Conservation (phyloP, 2,329 filamentous ascomycete species). For the Epichloe uncinata region DNA sequence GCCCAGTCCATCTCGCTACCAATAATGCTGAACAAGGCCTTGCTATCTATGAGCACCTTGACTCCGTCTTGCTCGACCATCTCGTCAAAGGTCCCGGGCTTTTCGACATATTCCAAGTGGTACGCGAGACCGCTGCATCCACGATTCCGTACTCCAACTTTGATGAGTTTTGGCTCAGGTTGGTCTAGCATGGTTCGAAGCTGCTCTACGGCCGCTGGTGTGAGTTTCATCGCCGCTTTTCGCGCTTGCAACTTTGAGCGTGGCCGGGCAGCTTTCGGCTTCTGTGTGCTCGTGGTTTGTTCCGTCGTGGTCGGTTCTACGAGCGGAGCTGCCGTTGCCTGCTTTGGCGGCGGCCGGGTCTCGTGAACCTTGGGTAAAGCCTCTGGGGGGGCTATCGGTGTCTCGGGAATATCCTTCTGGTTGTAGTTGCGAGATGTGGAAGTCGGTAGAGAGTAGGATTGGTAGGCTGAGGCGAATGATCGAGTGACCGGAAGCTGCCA, state of each 20-base stretch:
- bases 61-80: conserved; percentile 91
- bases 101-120: conserved; percentile 89
- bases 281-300: conserved; percentile 29
- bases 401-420: conserved; percentile 31
- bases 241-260: conserved; percentile 41
- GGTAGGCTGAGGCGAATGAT: conserved; percentile 27
- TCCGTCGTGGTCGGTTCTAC: conserved; percentile 5
- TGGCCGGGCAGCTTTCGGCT: conserved; percentile 36
- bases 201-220: conserved; percentile 65
- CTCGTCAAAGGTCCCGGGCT: conserved; percentile 79
- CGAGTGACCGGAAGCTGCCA: conserved; percentile 29
- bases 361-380: conserved; percentile 37
- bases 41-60: conserved; percentile 90
- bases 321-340: conserved; percentile 9
- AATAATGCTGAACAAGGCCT: conserved; percentile 94
- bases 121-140: conserved; percentile 92
- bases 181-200: conserved; percentile 65
- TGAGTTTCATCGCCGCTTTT: conserved; percentile 85
- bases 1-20: conserved; percentile 99
- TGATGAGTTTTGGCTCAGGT: conserved; percentile 83
- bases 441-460: conserved; percentile 37
- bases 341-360: conserved; percentile 30
- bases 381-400: conserved; percentile 30
- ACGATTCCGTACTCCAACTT: conserved; percentile 85
- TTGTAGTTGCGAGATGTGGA: conserved; percentile 26